phyloP scores from a whole-genome alignment of 345 rosid species.

The Eutrema japonicum region DNA sequence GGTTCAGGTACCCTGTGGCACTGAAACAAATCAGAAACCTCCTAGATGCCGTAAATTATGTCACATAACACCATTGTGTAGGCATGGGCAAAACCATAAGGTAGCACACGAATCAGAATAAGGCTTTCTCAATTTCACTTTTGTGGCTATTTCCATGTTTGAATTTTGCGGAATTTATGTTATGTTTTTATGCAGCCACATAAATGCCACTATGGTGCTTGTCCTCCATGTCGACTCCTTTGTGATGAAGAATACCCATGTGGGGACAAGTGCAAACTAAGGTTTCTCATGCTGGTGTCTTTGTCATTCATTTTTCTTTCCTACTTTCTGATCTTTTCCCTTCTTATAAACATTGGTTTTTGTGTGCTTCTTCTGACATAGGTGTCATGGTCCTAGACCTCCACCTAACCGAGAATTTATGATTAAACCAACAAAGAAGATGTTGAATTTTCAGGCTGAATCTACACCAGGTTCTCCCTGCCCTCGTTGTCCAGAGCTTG shows the following conservation, averaged over 20 bases:
- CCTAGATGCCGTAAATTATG: constrained; percentile 87
- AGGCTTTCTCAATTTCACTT: not conserved
- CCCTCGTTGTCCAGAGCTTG: constrained; percentile 88
- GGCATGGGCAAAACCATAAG: constrained; percentile 73
- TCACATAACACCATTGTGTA: constrained; percentile 61
- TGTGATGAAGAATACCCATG: constrained; percentile 89
- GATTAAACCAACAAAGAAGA: constrained; percentile 83
- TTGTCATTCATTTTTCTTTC: constrained; percentile 25
- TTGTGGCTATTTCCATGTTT: not conserved
- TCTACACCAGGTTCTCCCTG: constrained; percentile 80
- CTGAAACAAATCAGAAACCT: constrained; percentile 87
- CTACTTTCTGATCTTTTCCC: constrained; percentile 8
- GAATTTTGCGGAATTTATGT: constrained; percentile 6
- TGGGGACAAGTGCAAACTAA: constrained; percentile 81
- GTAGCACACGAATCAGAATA: constrained; percentile 48
- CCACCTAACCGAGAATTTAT: constrained; percentile 85
- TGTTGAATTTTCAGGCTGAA: constrained; percentile 56
- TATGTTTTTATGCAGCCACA: constrained; percentile 62
- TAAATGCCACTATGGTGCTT: constrained; percentile 93
- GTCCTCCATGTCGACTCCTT: constrained; percentile 73
- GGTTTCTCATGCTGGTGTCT: constrained; percentile 49
- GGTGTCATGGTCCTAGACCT: constrained; percentile 92
- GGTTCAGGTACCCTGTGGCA: constrained; percentile 94
- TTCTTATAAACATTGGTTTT: constrained; percentile 17
- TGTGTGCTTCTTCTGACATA: constrained; percentile 39